Conservation (phyloP, 345 rosid species). For the Corchorus capsularis region DNA sequence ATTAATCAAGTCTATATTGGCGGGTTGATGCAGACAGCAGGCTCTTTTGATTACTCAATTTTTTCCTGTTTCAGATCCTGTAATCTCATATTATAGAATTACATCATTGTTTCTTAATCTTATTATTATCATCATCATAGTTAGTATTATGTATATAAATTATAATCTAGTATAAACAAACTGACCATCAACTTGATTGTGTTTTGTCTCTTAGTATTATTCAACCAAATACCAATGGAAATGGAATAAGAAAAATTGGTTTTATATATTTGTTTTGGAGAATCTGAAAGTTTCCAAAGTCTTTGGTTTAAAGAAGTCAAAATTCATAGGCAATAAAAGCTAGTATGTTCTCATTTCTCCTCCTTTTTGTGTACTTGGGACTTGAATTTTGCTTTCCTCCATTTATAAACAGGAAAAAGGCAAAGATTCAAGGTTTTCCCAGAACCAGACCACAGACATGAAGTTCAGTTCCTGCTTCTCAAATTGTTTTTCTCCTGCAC, state of each 20-base stretch:
- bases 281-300: neutral
- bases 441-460: conserved; percentile 24
- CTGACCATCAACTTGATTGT: neutral
- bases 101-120: too few species aligned
- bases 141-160: too few species aligned
- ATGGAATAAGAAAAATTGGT: too few species aligned
- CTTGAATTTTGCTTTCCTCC: neutral
- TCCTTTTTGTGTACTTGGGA: neutral
- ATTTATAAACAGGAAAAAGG: neutral
- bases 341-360: neutral
- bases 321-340: neutral
- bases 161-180: too few species aligned
- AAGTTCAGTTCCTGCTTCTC: conserved; percentile 28
- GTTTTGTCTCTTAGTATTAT: neutral
- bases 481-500: conserved; percentile 22
- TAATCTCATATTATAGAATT: too few species aligned
- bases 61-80: neutral
- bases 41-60: neutral
- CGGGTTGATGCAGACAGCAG: neutral
- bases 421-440: neutral
- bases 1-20: neutral
- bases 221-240: neutral
- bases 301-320: neutral
- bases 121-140: too few species aligned
- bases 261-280: neutral